Conservation (phyloP, 495 filamentous ascomycete species). For the Mytilinidion resinicola region DNA sequence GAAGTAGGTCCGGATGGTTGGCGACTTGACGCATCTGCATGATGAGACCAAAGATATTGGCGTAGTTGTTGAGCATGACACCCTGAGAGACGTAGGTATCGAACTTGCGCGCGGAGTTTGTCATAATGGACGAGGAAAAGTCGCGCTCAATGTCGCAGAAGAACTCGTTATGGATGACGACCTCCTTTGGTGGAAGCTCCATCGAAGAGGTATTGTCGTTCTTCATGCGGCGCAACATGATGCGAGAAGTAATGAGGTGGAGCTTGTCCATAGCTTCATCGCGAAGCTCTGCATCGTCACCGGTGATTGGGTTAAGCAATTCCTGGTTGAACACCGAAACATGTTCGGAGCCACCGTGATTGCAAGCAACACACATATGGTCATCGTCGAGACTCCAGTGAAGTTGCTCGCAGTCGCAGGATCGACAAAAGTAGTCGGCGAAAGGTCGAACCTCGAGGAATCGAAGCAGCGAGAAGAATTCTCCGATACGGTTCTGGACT, state of each 20-base stretch:
- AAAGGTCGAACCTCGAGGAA: conserved; percentile 86
- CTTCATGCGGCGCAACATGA: conserved; percentile 93
- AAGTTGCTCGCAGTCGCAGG: conserved; percentile 68
- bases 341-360: conserved; percentile 66
- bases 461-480: conserved; percentile 90
- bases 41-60: conserved; percentile 79
- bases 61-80: conserved; percentile 95
- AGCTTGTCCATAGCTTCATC: conserved; percentile 70
- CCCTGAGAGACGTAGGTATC: conserved; percentile 92
- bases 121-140: conserved; percentile 93
- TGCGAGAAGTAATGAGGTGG: conserved; percentile 74
- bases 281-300: conserved; percentile 47
- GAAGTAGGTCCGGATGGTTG: conserved; percentile 88
- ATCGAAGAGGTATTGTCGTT: conserved; percentile 84
- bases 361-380: conserved; percentile 61
- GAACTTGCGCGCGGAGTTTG: conserved; percentile 75
- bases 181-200: conserved; percentile 93
- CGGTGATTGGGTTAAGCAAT: conserved; percentile 69
- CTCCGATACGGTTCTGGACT: conserved; percentile 91
- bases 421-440: conserved; percentile 85
- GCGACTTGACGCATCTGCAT: conserved; percentile 98
- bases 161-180: conserved; percentile 84
- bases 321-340: conserved; percentile 96
- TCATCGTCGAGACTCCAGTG: conserved; percentile 74
- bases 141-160: conserved; percentile 94